A percentile compares a stretch with the other conserved stretches of the same genome.
Evolutionary conservation across 768 basidiomycete genomes (phyloP).

Genomic region (Gymnopilus dilepis): DNA sequence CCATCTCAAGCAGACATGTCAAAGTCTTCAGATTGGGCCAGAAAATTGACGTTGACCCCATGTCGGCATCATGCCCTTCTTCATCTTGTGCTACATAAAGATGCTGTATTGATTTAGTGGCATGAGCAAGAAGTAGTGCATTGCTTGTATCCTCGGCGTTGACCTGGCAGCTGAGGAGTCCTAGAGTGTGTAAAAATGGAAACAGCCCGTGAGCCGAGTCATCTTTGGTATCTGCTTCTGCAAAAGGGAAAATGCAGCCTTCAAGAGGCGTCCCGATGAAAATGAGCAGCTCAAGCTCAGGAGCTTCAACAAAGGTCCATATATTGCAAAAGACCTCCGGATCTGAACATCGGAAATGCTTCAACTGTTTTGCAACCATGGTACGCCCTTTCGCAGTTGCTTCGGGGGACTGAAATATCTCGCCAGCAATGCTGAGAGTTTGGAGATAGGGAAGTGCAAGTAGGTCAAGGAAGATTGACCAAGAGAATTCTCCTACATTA

Average conservation of each 20-base stretch:
- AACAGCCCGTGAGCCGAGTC: neutral
- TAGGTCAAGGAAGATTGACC: neutral
- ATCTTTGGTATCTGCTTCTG: neutral
- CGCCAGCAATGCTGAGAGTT: neutral
- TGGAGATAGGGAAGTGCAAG: neutral
- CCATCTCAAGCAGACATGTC: neutral
- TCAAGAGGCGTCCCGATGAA: neutral
- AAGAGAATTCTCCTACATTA: neutral
- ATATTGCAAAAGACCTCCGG: neutral
- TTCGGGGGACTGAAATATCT: neutral
- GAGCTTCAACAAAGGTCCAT: neutral
- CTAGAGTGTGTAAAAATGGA: neutral
- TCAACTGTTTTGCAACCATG: neutral
- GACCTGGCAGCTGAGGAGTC: neutral
- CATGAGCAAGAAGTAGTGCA: neutral
- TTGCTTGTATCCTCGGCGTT: neutral
- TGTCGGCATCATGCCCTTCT: neutral
- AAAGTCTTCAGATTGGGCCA: slow-evolving; percentile 1
- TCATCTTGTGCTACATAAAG: neutral
- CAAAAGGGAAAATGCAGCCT: neutral
- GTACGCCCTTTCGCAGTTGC: neutral
- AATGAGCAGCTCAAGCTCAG: neutral
- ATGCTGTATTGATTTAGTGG: neutral
- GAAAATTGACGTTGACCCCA: neutral
- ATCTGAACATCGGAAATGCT: neutral